These are phyloP conservation scores for Globisporangium okanoganense DNA, from an alignment of 352 stramenopile genomes.

Conservation along the genomic window DNA sequence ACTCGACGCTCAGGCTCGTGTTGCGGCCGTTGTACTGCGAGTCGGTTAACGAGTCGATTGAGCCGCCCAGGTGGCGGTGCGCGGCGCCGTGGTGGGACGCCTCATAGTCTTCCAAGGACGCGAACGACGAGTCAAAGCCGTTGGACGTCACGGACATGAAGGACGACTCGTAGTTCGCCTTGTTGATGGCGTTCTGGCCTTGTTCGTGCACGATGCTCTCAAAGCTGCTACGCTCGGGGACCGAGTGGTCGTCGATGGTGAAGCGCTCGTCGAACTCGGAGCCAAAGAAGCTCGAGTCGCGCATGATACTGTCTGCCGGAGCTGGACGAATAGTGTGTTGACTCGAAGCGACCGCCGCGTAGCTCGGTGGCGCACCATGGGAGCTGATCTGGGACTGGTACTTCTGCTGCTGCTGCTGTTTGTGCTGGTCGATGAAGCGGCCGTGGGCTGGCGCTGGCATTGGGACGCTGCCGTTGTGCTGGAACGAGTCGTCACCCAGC, in stretches of 20 bases:
- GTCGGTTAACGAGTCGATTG: not conserved
- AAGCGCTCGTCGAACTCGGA: constrained; percentile 12
- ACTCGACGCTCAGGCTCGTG: constrained; percentile 24
- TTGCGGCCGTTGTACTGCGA: constrained; percentile 5
- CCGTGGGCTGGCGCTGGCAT: not conserved
- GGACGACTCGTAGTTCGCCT: constrained; percentile 6
- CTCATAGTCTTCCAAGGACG: constrained; percentile 8
- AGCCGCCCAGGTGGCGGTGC: not conserved
- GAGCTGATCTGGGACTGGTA: not conserved
- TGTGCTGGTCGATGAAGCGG: not conserved
- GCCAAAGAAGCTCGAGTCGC: constrained; percentile 17
- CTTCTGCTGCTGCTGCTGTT: constrained; percentile 3
- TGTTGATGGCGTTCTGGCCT: not conserved
- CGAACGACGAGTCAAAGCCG: not conserved
- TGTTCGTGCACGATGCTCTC: constrained; percentile 9
- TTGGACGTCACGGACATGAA: constrained; percentile 1
- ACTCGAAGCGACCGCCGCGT: not conserved
- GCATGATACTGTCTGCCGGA: not conserved
- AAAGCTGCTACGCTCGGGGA: not conserved
- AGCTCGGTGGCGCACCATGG: constrained; percentile 1
- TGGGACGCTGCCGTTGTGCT: not conserved
- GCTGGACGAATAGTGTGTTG: not conserved
- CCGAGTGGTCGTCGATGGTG: constrained; percentile 10
- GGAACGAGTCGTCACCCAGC: constrained; percentile 7
- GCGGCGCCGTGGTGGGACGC: not conserved